These are phyloP conservation scores for Cladosporium sp. DNA, from an alignment of 2,329 filamentous ascomycete species.

Conservation along the genomic window DNA sequence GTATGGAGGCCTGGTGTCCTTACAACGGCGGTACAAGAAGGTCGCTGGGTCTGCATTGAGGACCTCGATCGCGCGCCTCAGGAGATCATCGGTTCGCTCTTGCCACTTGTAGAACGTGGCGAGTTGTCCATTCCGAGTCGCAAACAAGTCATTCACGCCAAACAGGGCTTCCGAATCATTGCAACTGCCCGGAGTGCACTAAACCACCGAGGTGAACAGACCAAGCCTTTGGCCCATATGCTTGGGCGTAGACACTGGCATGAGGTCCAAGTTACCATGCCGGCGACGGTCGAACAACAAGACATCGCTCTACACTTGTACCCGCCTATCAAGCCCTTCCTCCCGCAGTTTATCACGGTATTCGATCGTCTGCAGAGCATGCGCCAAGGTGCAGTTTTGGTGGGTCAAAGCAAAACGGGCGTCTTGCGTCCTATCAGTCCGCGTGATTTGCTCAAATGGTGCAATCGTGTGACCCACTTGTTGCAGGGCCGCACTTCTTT, in stretches of 20 bases:
- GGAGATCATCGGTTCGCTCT: slow-evolving; percentile 85
- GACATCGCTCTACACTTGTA: slow-evolving; percentile 66
- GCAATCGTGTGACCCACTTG: slow-evolving; percentile 64
- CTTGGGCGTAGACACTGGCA: slow-evolving; percentile 86
- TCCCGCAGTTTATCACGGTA: slow-evolving; percentile 51
- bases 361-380: slow-evolving; percentile 42
- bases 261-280: slow-evolving; percentile 60
- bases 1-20: slow-evolving; percentile 87
- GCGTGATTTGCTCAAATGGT: slow-evolving; percentile 88
- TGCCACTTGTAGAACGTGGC: slow-evolving; percentile 88
- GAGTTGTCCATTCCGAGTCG: slow-evolving; percentile 85
- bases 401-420: slow-evolving; percentile 47
- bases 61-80: slow-evolving; percentile 92
- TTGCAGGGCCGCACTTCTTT: slow-evolving; percentile 56
- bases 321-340: slow-evolving; percentile 57
- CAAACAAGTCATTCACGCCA: slow-evolving; percentile 76
- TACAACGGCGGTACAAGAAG: slow-evolving; percentile 88
- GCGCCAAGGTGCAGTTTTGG: slow-evolving; percentile 39
- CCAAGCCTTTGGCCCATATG: slow-evolving; percentile 60
- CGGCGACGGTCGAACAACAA: slow-evolving; percentile 63
- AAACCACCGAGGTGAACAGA: slow-evolving; percentile 63
- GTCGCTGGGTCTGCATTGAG: slow-evolving; percentile 94
- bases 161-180: slow-evolving; percentile 80
- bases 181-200: slow-evolving; percentile 74
- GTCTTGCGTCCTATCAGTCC: slow-evolving; percentile 59